These are phyloP conservation scores for Musa balbisiana DNA, from an alignment of 202 grass and related monocot species.

Conservation along the genomic window DNA sequence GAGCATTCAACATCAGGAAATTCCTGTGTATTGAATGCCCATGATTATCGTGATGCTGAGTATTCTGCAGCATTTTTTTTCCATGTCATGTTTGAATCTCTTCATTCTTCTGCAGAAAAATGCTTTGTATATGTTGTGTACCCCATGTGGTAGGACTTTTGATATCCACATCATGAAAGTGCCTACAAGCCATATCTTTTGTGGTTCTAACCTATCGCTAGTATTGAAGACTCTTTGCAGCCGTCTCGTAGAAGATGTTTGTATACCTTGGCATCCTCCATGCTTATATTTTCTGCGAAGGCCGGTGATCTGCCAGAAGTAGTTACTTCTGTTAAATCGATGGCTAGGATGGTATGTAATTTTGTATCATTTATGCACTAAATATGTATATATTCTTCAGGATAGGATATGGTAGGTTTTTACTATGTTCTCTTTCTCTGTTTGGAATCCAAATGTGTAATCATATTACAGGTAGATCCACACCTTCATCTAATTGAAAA, in stretches of 20 bases:
- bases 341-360: conserved; percentile 61
- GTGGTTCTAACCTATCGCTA: conserved; percentile 3
- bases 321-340: conserved; percentile 41
- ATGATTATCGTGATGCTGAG: too few species aligned
- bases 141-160: too few species aligned
- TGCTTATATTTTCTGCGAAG: conserved; percentile 85
- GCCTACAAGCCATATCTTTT: not conserved
- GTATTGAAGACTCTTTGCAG: conserved; percentile 27
- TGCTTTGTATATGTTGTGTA: too few species aligned
- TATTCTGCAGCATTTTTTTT: too few species aligned
- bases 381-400: not conserved
- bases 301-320: conserved; percentile 45
- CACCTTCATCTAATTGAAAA: conserved; percentile 70
- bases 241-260: conserved; percentile 79
- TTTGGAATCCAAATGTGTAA: conserved; percentile 15
- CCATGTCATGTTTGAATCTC: too few species aligned
- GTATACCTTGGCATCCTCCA: conserved; percentile 68
- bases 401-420: not conserved
- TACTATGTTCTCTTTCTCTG: not conserved
- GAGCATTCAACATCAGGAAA: too few species aligned
- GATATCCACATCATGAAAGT: too few species aligned
- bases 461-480: conserved; percentile 61
- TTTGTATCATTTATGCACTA: conserved; percentile 6
- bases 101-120: too few species aligned
- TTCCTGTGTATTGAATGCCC: too few species aligned